These are phyloP conservation scores for Alternaria arbusti DNA, from an alignment of 2,329 filamentous ascomycete species.

Conservation along the genomic window DNA sequence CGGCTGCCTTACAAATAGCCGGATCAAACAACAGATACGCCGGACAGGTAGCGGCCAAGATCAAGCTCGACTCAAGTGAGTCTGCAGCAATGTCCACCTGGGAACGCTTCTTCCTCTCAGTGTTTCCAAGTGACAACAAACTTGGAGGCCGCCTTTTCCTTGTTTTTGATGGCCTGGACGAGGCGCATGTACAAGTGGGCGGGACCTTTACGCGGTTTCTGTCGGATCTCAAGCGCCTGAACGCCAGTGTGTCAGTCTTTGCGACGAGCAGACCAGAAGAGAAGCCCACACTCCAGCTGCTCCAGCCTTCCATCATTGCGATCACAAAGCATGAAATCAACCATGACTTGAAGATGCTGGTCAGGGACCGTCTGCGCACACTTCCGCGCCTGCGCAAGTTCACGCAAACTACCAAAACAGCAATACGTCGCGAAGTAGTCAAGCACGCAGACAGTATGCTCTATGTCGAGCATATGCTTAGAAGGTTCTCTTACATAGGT, in stretches of 20 bases:
- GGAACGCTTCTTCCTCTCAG: background rate
- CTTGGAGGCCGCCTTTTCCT: background rate
- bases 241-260: background rate
- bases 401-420: constrained; percentile 33
- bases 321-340: background rate
- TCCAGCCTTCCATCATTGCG: background rate
- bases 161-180: background rate
- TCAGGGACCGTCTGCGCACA: background rate
- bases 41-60: constrained; percentile 37
- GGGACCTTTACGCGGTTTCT: constrained; percentile 1
- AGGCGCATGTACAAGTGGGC: background rate
- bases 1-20: constrained; percentile 39
- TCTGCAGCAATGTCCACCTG: background rate
- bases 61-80: constrained; percentile 28
- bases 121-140: background rate
- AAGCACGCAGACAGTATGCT: constrained; percentile 45
- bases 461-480: constrained; percentile 47
- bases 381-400: constrained; percentile 20
- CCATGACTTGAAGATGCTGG: background rate
- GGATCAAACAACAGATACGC: constrained; percentile 39
- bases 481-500: constrained; percentile 37
- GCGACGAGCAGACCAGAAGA: background rate
- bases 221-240: background rate
- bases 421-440: constrained; percentile 38
- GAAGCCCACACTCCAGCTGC: background rate